Base-by-base conservation (phyloP, 202 grass and related monocot species). In the Carex arenaria region DNA sequence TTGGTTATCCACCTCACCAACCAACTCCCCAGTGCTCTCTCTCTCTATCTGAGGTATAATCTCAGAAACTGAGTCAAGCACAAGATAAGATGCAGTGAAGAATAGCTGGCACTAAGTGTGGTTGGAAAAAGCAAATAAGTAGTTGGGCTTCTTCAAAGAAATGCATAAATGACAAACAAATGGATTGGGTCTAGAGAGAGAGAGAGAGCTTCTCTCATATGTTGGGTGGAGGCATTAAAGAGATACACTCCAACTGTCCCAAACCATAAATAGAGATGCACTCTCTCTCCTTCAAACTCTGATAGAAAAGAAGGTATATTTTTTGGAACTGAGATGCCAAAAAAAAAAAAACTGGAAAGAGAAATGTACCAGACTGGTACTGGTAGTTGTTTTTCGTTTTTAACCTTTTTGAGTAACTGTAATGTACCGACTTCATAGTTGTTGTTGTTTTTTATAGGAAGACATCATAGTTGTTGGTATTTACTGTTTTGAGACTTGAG, bases 151-250 rank as follows among this genome's bases (percentile, higher is more conserved):
- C 64, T 79, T 64, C 61, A 78, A 85, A 85, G 45, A 65, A 85
- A 42, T 61, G 62, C 19, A 85, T 80, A 67, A 67, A 79, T 85
- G 60, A 85, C 34, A 62, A 30, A 14, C 13, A 76, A 65, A 80
- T 12, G 10, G 60, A 34, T 67, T 55, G 71, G 28, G 5, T 12
- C 6, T 63, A 65, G 38, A 64, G 31, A 69, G 52, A 69, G 52
- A 65, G 49, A 64, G 62, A 5, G 8, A 54, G n/a, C 26, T 45
- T 52, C 76, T 51, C 18, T 42, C 22, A 80, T 59, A 9, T 59
- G 23, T 80, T 85, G 17, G 88, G 62, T 86, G 80, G 55, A 40
- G 65, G 40, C 88, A 89, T 89, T 89, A 82, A 88, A 69, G 66
- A 30, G 52, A 49, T 49, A 10, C n/a, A n/a, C n/a, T n/a, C n/a